Percentiles rank a stretch among this genome's conserved stretches.
Evolutionary conservation across 495 filamentous ascomycete species (phyloP).

Genomic region (Cercophora newfieldiana): DNA sequence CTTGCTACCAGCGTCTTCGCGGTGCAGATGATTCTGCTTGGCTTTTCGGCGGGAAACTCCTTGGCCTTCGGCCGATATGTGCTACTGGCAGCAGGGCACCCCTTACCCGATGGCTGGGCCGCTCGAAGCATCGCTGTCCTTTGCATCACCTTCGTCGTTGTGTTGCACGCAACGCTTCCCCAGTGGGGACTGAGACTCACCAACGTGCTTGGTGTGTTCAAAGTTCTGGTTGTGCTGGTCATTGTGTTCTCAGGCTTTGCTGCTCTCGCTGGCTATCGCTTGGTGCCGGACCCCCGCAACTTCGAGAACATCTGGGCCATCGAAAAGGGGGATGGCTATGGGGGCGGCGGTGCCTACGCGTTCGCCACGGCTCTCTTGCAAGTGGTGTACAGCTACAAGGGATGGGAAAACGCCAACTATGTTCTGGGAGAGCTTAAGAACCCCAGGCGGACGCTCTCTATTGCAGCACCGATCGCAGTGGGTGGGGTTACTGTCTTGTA

Average conservation of each 20-base stretch:
- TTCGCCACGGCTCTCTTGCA: constrained; percentile 52
- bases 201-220: constrained; percentile 65
- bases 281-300: constrained; percentile 31
- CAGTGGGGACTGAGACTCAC: constrained; percentile 65
- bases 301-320: constrained; percentile 35
- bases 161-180: constrained; percentile 56
- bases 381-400: constrained; percentile 52
- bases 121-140: constrained; percentile 61
- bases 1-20: constrained; percentile 62
- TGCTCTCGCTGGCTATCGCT: constrained; percentile 35
- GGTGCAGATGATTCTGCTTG: constrained; percentile 56
- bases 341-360: constrained; percentile 36
- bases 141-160: constrained; percentile 53
- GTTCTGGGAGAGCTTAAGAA: constrained; percentile 62
- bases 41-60: constrained; percentile 59
- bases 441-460: constrained; percentile 59
- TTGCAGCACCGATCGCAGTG: constrained; percentile 62
- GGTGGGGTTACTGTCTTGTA: constrained; percentile 59
- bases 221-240: constrained; percentile 61
- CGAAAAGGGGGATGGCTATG: constrained; percentile 46
- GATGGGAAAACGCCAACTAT: constrained; percentile 51
- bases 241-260: constrained; percentile 63
- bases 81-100: constrained; percentile 57
- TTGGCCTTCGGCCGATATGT: constrained; percentile 69
- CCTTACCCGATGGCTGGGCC: constrained; percentile 57